These are phyloP conservation scores for Lotmaria passim DNA, from an alignment of 208 protist genomes.

Conservation along the genomic window DNA sequence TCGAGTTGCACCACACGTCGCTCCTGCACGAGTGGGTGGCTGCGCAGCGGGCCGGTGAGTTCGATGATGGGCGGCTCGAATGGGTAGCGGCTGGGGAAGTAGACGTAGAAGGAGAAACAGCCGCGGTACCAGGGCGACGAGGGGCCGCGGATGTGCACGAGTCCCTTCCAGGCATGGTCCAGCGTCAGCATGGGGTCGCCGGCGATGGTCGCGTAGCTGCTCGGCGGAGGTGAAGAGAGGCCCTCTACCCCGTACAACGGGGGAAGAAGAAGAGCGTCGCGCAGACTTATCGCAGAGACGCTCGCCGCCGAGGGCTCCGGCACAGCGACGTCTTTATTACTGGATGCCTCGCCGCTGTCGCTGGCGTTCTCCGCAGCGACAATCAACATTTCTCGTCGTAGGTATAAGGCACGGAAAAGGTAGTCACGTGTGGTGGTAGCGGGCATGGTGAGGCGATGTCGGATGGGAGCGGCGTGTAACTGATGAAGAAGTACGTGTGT, in stretches of 20 bases:
- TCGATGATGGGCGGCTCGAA: constrained; percentile 68
- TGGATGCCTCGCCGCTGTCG: neutral
- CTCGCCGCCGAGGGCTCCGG: neutral
- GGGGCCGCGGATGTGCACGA: constrained; percentile 46
- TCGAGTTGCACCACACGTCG: constrained; percentile 13
- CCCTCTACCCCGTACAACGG: constrained; percentile 25
- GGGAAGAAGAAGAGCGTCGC: constrained; percentile 30
- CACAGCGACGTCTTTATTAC: neutral
- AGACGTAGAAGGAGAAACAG: constrained; percentile 62
- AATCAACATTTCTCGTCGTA: constrained; percentile 56
- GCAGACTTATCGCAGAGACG: neutral
- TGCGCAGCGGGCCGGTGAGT: constrained; percentile 44
- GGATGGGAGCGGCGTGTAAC: neutral
- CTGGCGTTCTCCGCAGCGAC: constrained; percentile 11
- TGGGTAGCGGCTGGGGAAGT: constrained; percentile 66
- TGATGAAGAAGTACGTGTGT: neutral
- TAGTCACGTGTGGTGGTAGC: constrained; percentile 34
- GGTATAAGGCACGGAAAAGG: constrained; percentile 63
- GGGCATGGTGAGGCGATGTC: neutral
- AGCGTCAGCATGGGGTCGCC: constrained; percentile 28
- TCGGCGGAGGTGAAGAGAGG: neutral
- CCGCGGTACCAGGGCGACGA: constrained; percentile 74
- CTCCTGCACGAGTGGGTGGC: constrained; percentile 65
- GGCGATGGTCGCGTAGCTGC: neutral
- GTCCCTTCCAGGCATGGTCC: constrained; percentile 42